These are phyloP conservation scores for Sclerotinia nivalis DNA, from an alignment of 2,329 filamentous ascomycete species.

Conservation along the genomic window DNA sequence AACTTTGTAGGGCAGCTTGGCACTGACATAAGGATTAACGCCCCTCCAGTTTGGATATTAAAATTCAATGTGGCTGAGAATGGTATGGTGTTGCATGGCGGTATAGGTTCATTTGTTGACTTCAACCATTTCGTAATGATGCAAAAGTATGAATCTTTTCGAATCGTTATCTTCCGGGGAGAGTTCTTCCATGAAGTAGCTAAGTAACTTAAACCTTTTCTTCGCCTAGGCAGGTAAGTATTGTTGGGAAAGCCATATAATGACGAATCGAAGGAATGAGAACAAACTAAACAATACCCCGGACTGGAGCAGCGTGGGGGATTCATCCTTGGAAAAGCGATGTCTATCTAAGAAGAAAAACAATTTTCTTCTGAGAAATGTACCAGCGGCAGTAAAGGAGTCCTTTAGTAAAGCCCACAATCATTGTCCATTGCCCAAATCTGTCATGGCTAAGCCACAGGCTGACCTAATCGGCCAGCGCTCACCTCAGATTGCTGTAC, in stretches of 20 bases:
- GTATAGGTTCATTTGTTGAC: background rate
- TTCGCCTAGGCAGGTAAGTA: background rate
- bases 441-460: slow-evolving; percentile 10
- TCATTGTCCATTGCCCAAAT: background rate
- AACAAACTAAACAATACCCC: background rate
- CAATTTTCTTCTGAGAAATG: background rate
- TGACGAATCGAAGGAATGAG: background rate
- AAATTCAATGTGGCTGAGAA: background rate
- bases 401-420: background rate
- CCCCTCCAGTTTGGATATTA: background rate
- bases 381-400: background rate
- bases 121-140: slow-evolving; percentile 12
- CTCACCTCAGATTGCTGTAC: slow-evolving; percentile 2
- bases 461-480: slow-evolving; percentile 2
- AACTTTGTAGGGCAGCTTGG: slow-evolving; percentile 2
- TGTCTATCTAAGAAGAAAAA: background rate
- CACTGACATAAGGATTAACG: background rate
- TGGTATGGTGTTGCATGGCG: background rate
- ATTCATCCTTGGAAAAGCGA: background rate
- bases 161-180: slow-evolving; percentile 1
- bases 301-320: slow-evolving; percentile 8
- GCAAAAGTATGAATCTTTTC: background rate
- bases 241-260: slow-evolving; percentile 2
- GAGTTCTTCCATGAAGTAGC: slow-evolving; percentile 3
- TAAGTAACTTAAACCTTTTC: background rate